phyloP scores from a whole-genome alignment of 129 eudicot species.

The Saussurea involucrata region DNA sequence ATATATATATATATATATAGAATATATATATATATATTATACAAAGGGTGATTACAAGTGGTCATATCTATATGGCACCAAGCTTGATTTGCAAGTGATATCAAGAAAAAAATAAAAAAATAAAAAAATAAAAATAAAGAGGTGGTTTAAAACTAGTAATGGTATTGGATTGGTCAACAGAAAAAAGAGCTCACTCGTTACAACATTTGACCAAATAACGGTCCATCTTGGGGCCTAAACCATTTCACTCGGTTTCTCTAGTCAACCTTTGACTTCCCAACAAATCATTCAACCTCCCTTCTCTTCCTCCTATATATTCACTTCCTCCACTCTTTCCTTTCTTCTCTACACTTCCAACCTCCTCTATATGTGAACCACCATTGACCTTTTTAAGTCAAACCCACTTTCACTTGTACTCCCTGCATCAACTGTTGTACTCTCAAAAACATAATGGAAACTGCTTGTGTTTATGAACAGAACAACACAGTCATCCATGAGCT shows the following conservation, averaged over 20 bases:
- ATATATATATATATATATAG: too few species aligned
- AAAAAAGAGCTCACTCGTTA: conserved; percentile 12
- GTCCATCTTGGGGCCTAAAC: conserved; percentile 9
- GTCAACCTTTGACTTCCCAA: conserved; percentile 16
- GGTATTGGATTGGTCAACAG: not conserved
- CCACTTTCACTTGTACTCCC: not conserved
- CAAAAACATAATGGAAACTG: conserved; percentile 40
- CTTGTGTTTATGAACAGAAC: conserved; percentile 34
- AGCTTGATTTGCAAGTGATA: too few species aligned
- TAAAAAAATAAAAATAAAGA: not conserved
- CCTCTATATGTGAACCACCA: not conserved
- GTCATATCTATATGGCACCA: too few species aligned
- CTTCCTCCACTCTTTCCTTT: not conserved
- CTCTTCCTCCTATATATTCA: not conserved
- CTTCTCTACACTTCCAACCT: not conserved
- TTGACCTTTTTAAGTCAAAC: conserved; percentile 8
- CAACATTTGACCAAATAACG: conserved; percentile 11
- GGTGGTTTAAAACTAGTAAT: not conserved
- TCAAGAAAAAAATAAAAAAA: not conserved
- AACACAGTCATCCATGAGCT: conserved; percentile 48
- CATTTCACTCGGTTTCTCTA: conserved; percentile 19
- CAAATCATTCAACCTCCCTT: not conserved
- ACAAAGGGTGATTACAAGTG: too few species aligned
- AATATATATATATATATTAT: too few species aligned
- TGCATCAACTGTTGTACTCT: not conserved